Conservation (phyloP, 345 rosid genomes). For the Eucalyptus guilfoylei region DNA sequence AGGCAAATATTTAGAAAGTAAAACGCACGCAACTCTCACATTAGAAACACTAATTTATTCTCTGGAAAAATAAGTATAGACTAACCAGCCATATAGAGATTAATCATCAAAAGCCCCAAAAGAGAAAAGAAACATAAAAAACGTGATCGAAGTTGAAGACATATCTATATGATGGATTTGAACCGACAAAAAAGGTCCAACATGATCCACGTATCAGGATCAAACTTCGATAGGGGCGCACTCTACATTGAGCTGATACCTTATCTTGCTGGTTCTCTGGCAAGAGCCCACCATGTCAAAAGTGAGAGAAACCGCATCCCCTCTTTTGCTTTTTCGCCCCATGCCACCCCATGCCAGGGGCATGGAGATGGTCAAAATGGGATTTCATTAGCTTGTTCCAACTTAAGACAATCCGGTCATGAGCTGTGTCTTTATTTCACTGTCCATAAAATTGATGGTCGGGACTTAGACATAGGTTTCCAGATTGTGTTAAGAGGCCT, state of each 20-base stretch:
- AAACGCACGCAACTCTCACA: background rate
- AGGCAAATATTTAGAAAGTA: background rate
- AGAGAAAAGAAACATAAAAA: background rate
- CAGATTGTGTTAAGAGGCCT: background rate
- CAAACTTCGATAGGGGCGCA: rapidly evolving
- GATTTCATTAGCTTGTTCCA: background rate
- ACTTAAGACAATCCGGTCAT: background rate
- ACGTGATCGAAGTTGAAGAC: background rate
- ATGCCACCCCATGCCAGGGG: background rate
- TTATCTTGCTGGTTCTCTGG: background rate
- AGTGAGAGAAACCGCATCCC: background rate
- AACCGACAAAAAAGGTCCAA: background rate
- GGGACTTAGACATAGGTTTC: background rate
- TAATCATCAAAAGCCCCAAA: background rate
- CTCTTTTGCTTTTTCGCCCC: background rate
- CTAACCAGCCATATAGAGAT: background rate
- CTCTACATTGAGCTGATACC: background rate
- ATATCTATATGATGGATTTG: background rate
- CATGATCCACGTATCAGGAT: rapidly evolving
- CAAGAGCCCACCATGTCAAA: background rate
- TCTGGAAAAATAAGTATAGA: background rate
- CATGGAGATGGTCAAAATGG: background rate
- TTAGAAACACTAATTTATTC: background rate
- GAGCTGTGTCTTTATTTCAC: background rate
- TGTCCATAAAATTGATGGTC: background rate